Evolutionary conservation across 2,329 filamentous ascomycete genomes (phyloP), one percentile per base, ranked within the genome.

Genomic region (Colletotrichum neosansevieriae): DNA sequence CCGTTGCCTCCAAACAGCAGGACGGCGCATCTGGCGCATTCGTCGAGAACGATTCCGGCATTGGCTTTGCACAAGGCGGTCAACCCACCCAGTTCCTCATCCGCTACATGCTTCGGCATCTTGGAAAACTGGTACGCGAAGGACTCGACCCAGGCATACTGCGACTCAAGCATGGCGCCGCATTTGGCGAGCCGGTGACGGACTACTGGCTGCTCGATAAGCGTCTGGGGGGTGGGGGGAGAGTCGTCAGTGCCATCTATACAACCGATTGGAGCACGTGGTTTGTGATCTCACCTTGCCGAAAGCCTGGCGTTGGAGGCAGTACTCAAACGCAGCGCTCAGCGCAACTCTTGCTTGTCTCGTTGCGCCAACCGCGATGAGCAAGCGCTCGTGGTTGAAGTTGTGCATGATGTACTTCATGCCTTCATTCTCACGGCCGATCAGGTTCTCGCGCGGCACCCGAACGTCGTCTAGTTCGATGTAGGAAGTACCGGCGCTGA

Each of bases 401-500:
- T 94, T 92, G 61, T 88, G 90, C 90, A 92, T 92, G 74, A 92
- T 87, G 74, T 92, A 92, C 67, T 83, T 85, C 91, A 94, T 93
- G 5, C 92, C 92, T 73, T 86, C 81, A 11, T 91, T 91, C 76
- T 94, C 91, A 19, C 83, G 72, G 3, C 91, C 92, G 65, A 94
- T 88, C 7, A 94, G 78, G 75, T 94, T 93, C 74, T 87, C 86
- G 0, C 88, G 85, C 0, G 91, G 91, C 1, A 94, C 91, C 65
- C 88, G 85, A 19, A 94, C 92, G 60, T 94, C 90, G 73, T 93
- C 91, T 1, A 94, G 83, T 75, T 92, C 90, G 72, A 94, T 93
- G 77, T 88, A 94, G 0, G 92, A 92, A 1, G 91, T 94, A 2
- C 91, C 92, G 1, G 88, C 88, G 0, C 85, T 84, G 49, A 87